phyloP scores from a whole-genome alignment of 2,329 filamentous ascomycete genomes.

The Trichoderma harzianum region DNA sequence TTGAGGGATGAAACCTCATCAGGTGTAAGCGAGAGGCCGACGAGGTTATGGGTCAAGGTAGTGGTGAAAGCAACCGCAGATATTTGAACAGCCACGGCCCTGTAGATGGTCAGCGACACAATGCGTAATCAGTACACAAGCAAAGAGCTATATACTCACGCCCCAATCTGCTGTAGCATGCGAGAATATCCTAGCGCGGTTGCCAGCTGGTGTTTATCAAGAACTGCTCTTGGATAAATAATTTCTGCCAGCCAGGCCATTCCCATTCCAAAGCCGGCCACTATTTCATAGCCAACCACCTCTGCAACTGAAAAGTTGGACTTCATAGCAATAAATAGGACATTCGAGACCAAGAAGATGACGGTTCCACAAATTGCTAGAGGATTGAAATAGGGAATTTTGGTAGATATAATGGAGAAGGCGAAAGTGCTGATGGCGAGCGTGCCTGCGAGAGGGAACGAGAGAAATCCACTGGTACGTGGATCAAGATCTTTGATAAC shows the following conservation, averaged over 20 bases:
- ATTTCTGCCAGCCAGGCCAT: slow-evolving; percentile 9
- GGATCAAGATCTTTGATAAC: neutral
- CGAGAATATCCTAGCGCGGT: neutral
- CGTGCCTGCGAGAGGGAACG: neutral
- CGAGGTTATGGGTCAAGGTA: neutral
- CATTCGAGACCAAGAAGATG: neutral
- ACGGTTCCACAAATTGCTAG: neutral
- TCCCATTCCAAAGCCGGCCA: neutral
- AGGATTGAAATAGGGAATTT: neutral
- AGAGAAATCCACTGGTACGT: neutral
- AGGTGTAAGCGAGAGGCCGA: neutral
- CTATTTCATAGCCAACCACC: neutral
- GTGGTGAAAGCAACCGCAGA: neutral
- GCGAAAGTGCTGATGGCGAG: neutral
- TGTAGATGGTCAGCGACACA: neutral
- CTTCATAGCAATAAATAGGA: neutral
- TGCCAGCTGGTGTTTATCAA: neutral
- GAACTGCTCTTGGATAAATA: neutral
- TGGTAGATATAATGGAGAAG: slow-evolving; percentile 2
- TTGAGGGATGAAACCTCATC: neutral
- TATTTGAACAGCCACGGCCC: neutral
- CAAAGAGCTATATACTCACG: neutral
- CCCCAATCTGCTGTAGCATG: slow-evolving; percentile 4
- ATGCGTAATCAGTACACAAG: neutral
- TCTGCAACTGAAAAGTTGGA: neutral